Base-by-base conservation (phyloP, 2,329 filamentous ascomycete genomes). In the Metarhizium sp. region DNA sequence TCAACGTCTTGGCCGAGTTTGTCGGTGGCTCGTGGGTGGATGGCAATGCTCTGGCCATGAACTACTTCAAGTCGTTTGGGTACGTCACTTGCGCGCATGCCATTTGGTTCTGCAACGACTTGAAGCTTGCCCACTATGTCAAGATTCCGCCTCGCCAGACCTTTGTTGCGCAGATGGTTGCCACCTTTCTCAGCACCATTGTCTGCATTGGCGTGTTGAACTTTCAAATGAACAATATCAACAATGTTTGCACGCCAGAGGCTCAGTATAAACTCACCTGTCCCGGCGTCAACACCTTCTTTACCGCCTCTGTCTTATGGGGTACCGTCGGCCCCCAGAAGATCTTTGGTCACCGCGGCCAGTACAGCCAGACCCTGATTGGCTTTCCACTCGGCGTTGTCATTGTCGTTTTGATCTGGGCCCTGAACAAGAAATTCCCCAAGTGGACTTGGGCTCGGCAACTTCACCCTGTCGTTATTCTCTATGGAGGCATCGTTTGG, bases 111-210 rank as follows among this genome's bases (percentile, higher is more conserved):
- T 73, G 69, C 56, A 74, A 73, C 59, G 75, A 75, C 59, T 63
- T 76, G 40, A 78, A 78, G 64, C 73, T 78, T 14, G 75, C 75
- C 8, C 75, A 78, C 59, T 83, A 83, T 65, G 75, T 80, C 69
- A 83, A 83, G 69, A 81, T 85, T 18, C 80, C 82, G 5, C 82
- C 82, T 0, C 75, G 78, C 11, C 75, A 82, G 34, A 79, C 81
- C 3, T 85, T 85, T 60, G 68, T 72, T 25, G 80, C 80, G 1
- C 81, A 85, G 66, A 79, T 84, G 63, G 69, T 78, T 10, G 79
- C 80, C 38, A 84, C 79, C 2, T 69, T 83, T 20, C 67, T 80
- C 20, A 78, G 76, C 50, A 79, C 75, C 1, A 69, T 81, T 49
- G 73, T 80, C 46, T 77, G 74, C 58, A 73, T 75, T 3, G 76